A percentile compares a stretch with the other conserved stretches of the same genome.
These are phyloP conservation scores for Paecilomyces variotii DNA, from an alignment of 2,329 filamentous ascomycete genomes.

Conservation along the genomic window DNA sequence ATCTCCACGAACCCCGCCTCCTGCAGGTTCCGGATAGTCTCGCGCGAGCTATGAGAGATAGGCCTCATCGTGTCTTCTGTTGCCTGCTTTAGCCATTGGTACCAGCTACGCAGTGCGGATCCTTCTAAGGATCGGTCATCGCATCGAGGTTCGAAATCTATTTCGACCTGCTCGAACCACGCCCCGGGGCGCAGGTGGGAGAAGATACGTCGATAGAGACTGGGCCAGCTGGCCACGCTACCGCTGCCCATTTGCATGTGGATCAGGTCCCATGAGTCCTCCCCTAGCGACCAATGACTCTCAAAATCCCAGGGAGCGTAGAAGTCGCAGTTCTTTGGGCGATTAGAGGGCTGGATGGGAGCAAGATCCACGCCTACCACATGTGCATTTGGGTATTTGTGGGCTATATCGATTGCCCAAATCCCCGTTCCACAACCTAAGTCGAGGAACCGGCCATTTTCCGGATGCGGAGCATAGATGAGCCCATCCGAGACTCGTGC, in stretches of 20 bases:
- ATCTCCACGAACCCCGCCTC: constrained; percentile 74
- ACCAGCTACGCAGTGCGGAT: constrained; percentile 61
- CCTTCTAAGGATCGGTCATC: constrained; percentile 54
- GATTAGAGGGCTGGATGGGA: constrained; percentile 58
- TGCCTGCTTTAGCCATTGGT: constrained; percentile 57
- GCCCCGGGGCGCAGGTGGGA: constrained; percentile 66
- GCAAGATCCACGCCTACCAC: constrained; percentile 56
- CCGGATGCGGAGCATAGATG: constrained; percentile 32
- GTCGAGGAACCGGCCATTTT: constrained; percentile 48
- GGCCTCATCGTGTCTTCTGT: constrained; percentile 59
- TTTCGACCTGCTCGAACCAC: constrained; percentile 83
- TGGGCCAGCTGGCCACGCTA: constrained; percentile 66
- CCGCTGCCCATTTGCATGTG: constrained; percentile 74
- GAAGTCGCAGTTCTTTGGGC: constrained; percentile 62
- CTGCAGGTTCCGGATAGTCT: constrained; percentile 54
- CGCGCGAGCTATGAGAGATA: constrained; percentile 53
- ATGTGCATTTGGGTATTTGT: constrained; percentile 53
- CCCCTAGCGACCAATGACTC: constrained; percentile 59
- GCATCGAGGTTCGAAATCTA: constrained; percentile 70
- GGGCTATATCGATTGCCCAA: constrained; percentile 81
- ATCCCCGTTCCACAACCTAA: constrained; percentile 84
- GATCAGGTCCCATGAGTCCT: constrained; percentile 71
- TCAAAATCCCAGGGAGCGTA: constrained; percentile 67
- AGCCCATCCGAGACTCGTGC: constrained; percentile 45
- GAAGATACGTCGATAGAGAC: constrained; percentile 63